Evolutionary conservation across 1,139 yeast species (phyloP).

Genomic region (Suhomyces kunorum): DNA sequence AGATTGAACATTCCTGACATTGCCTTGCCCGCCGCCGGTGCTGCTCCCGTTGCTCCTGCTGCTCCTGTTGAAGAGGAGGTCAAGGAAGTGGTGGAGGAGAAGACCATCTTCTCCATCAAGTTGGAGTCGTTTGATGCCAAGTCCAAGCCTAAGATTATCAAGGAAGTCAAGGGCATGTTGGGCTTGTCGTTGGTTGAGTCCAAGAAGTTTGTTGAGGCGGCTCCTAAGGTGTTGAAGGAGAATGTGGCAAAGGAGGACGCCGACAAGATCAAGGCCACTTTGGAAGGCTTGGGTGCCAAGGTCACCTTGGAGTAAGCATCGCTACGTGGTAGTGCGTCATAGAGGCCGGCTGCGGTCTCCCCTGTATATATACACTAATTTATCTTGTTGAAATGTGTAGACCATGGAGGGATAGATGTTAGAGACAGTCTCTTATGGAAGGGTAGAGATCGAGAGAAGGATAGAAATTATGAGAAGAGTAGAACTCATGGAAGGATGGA

Average conservation of each 20-base stretch:
- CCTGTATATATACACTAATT: slow-evolving; percentile 22
- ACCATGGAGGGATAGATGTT: background rate
- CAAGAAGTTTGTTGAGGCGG: slow-evolving; percentile 95
- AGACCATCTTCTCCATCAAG: slow-evolving; percentile 89
- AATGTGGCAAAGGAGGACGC: slow-evolving; percentile 88
- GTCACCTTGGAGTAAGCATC: slow-evolving; percentile 70
- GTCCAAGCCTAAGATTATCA: slow-evolving; percentile 95
- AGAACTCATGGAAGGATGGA: too few relatives aligned
- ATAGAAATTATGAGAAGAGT: too few relatives aligned
- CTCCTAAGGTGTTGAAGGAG: slow-evolving; percentile 90
- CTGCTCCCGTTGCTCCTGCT: slow-evolving; percentile 65
- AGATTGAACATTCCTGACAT: slow-evolving; percentile 92
- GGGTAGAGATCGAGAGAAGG: too few relatives aligned
- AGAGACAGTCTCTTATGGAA: too few relatives aligned
- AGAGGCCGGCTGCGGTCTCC: slow-evolving; percentile 5
- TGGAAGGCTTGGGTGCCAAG: slow-evolving; percentile 96
- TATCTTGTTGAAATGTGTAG: slow-evolving; percentile 6
- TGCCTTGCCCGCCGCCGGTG: slow-evolving; percentile 74
- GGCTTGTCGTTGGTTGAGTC: slow-evolving; percentile 95
- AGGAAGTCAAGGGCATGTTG: slow-evolving; percentile 89
- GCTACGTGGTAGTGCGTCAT: slow-evolving; percentile 3
- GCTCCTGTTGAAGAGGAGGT: slow-evolving; percentile 77
- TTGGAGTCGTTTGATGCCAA: slow-evolving; percentile 93
- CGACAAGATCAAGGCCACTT: slow-evolving; percentile 85
- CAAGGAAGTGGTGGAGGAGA: slow-evolving; percentile 83